These are phyloP conservation scores for Euphorbia tirucalli DNA, from an alignment of 345 rosid species.

Conservation along the genomic window DNA sequence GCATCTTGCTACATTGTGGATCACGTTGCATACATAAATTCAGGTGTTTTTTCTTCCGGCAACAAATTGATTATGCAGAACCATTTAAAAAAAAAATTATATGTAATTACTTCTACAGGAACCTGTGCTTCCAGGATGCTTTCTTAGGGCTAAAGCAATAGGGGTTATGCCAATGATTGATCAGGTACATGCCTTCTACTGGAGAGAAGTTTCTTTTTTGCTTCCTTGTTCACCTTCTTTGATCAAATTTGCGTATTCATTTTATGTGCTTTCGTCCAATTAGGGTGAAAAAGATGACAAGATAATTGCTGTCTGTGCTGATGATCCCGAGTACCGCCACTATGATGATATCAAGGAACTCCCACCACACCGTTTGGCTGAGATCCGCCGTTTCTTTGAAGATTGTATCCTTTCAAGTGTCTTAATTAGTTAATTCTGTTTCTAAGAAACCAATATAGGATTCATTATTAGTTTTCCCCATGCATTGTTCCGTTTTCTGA, in stretches of 20 bases:
- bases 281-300: constrained; percentile 38
- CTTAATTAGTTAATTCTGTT: not conserved
- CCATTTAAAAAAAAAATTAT: not conserved
- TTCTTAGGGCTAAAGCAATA: constrained; percentile 36
- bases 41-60: not conserved
- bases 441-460: not conserved
- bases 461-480: not conserved
- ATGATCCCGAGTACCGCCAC: constrained; percentile 36
- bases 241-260: not conserved
- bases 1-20: not conserved
- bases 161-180: constrained; percentile 40
- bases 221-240: not conserved
- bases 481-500: too few relatives aligned
- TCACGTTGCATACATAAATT: not conserved
- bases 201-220: not conserved
- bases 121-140: constrained; percentile 38
- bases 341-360: constrained; percentile 34
- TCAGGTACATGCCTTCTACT: constrained; percentile 18
- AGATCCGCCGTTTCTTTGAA: constrained; percentile 39
- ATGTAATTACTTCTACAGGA: constrained; percentile 14
- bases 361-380: constrained; percentile 36
- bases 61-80: not conserved
- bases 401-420: constrained; percentile 30
- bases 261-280: constrained; percentile 6
- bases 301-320: constrained; percentile 40